Percentiles rank a stretch among this genome's conserved stretches.
These are phyloP conservation scores for Pseudogymnoascus sp. DNA, from an alignment of 2,329 filamentous ascomycete genomes.

Conservation along the genomic window DNA sequence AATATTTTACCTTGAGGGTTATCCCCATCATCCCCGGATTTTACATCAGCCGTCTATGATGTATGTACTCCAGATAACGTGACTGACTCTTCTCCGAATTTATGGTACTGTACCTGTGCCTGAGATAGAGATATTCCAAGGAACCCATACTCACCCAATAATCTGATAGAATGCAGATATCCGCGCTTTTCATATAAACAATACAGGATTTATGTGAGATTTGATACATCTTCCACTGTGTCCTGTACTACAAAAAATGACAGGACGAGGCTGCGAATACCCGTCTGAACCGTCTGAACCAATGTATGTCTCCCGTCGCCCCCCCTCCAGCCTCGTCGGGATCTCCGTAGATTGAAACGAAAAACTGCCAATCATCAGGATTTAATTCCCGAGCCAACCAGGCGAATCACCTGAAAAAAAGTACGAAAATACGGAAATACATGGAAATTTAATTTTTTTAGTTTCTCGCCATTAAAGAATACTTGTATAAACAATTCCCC, in stretches of 20 bases:
- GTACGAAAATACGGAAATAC: neutral
- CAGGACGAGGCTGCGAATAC: neutral
- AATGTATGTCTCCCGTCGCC: neutral
- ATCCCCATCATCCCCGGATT: neutral
- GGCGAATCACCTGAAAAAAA: neutral
- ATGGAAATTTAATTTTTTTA: conserved; percentile 2
- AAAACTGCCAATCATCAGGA: neutral
- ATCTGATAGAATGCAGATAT: neutral
- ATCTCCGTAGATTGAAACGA: neutral
- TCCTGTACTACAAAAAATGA: neutral
- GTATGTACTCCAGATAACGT: neutral
- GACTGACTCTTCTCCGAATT: neutral
- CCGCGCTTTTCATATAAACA: neutral
- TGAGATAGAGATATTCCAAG: neutral
- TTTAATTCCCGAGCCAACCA: neutral
- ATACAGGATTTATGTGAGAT: neutral
- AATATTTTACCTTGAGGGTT: neutral
- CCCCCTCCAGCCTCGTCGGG: neutral
- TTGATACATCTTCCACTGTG: neutral
- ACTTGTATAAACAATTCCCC: neutral
- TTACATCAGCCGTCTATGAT: neutral
- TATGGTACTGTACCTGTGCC: neutral
- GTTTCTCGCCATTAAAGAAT: neutral
- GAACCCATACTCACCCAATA: neutral
- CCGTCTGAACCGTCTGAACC: neutral